phyloP scores from a whole-genome alignment of 139 green algal species.

The Microglena sp. region DNA sequence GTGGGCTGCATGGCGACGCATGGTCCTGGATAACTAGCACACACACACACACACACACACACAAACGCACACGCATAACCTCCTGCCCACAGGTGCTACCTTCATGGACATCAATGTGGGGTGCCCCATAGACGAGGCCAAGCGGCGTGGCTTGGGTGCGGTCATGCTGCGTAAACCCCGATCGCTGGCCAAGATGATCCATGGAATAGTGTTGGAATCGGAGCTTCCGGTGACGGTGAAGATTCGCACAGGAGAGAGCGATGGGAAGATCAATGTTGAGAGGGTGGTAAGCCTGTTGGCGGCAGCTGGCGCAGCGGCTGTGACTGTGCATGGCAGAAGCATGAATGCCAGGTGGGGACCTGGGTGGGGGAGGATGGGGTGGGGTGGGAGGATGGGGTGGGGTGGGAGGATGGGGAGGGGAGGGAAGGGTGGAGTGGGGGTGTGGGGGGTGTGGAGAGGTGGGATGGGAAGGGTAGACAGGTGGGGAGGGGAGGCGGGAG shows the following conservation, averaged over 20 bases:
- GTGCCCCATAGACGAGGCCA: conserved; percentile 53
- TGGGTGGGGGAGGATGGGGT: no score
- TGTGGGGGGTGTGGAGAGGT: no score
- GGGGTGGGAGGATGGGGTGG: no score
- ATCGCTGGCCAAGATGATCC: conserved; percentile 69
- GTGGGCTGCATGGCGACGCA: no score
- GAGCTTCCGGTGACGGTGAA: conserved; percentile 77
- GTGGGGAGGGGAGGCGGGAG: no score
- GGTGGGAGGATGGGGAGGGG: no score
- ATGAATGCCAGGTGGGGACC: conserved; percentile 54
- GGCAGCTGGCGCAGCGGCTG: conserved; percentile 53
- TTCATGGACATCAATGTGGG: background rate
- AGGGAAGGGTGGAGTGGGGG: no score
- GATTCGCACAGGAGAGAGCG: conserved; percentile 39
- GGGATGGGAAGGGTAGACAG: no score
- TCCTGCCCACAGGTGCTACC: background rate
- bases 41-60: background rate
- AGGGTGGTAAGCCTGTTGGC: conserved; percentile 45
- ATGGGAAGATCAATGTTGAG: conserved; percentile 53
- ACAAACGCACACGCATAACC: no score
- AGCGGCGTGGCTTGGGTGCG: conserved; percentile 53
- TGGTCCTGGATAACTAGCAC: background rate
- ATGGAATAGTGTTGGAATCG: conserved; percentile 48
- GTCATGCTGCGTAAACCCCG: conserved; percentile 67
- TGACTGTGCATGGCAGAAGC: conserved; percentile 79